A percentile compares a stretch with the other conserved stretches of the same genome.
Evolutionary conservation across 1,284 basidiomycete species (phyloP).

Genomic region (Sparassis latifolia): DNA sequence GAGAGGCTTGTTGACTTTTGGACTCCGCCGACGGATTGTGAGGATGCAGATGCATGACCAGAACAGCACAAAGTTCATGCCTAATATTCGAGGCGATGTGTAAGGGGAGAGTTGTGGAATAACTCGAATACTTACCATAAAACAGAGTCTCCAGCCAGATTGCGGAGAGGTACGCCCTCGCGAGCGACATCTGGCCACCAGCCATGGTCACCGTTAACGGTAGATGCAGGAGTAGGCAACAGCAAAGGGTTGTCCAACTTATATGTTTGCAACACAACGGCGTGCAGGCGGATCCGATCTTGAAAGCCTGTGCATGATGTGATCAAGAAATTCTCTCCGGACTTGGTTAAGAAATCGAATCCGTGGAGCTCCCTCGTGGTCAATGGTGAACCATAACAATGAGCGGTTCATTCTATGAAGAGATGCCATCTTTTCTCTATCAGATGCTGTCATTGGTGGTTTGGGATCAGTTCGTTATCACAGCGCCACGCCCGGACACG

Average conservation of each 20-base stretch:
- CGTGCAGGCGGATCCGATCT: background rate
- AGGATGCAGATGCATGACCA: conserved; percentile 28
- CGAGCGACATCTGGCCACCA: conserved; percentile 21
- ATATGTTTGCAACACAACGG: background rate
- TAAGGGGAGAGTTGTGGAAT: no score
- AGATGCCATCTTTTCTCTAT: no score
- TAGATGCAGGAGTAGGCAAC: background rate
- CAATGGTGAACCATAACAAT: no score
- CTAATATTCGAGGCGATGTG: conserved; percentile 12
- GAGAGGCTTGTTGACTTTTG: conserved; percentile 25
- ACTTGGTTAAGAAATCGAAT: no score
- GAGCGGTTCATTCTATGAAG: no score
- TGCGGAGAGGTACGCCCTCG: conserved; percentile 30
- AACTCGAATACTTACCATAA: conserved; percentile 20
- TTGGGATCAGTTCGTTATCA: no score
- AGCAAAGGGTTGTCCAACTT: background rate
- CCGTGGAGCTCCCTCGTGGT: no score
- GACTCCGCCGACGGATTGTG: conserved; percentile 24
- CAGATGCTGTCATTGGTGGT: no score
- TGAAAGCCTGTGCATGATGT: no score
- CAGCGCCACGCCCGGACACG: no score
- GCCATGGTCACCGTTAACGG: conserved; percentile 12
- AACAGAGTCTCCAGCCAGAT: conserved; percentile 33
- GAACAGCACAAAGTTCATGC: conserved; percentile 31
- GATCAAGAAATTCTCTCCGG: no score